Evolutionary conservation across 139 green algal genomes (phyloP).

Genomic region (Zygnema cylindricum): DNA sequence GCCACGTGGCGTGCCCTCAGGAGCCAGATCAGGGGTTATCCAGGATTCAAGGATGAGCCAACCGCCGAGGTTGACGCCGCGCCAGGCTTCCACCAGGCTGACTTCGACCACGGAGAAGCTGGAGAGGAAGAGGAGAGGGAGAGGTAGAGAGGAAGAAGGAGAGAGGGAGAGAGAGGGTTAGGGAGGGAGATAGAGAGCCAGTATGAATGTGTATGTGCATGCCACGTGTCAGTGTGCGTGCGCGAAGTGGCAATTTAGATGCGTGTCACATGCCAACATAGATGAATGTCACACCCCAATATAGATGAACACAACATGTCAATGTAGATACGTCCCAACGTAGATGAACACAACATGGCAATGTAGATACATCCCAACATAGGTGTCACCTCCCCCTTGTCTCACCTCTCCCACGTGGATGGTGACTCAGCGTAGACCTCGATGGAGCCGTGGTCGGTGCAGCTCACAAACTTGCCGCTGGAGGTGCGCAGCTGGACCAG

Average conservation of each 20-base stretch:
- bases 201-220: neutral
- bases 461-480: neutral
- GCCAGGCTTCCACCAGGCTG: neutral
- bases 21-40: neutral
- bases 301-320: neutral
- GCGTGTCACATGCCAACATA: neutral
- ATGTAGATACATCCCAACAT: neutral
- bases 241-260: too few relatives aligned
- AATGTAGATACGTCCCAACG: neutral
- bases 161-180: neutral
- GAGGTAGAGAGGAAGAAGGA: neutral
- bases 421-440: neutral
- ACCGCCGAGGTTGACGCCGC: conserved; percentile 5
- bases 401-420: conserved; percentile 1
- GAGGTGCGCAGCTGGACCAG: neutral
- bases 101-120: neutral
- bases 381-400: neutral
- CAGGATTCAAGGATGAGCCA: conserved; percentile 20
- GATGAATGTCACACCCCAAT: neutral
- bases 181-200: neutral
- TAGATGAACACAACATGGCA: neutral
- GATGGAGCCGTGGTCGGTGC: neutral
- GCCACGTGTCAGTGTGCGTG: neutral
- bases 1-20: neutral
- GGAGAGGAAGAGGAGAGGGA: neutral